A percentile compares a stretch with the other conserved stretches of the same genome.
These are phyloP conservation scores for Kodamaea fukazawae DNA, from an alignment of 805 yeast species.

Conservation along the genomic window DNA sequence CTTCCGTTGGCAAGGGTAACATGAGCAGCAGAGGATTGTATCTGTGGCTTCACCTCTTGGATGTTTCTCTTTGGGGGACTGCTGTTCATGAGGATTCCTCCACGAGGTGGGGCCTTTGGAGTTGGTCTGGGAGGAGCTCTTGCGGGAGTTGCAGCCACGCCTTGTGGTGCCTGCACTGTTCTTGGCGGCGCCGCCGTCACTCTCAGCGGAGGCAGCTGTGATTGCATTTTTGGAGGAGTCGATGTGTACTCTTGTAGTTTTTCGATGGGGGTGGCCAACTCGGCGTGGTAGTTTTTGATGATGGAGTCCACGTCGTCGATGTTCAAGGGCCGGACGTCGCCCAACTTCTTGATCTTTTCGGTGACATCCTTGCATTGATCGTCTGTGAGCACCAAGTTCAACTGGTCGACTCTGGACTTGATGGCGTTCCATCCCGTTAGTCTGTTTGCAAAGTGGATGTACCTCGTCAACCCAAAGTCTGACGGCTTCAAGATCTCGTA, in stretches of 20 bases:
- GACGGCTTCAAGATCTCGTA: slow-evolving; percentile 57
- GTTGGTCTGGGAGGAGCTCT: background rate
- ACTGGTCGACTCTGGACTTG: slow-evolving; percentile 58
- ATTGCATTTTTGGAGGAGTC: no score
- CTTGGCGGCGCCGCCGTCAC: no score
- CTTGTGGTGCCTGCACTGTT: background rate
- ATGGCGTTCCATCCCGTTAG: slow-evolving; percentile 65
- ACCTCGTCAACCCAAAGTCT: slow-evolving; percentile 60
- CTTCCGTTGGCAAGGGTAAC: no score
- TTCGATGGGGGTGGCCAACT: slow-evolving; percentile 26
- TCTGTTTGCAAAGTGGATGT: slow-evolving; percentile 59
- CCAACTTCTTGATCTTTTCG: slow-evolving; percentile 52
- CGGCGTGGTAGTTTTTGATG: slow-evolving; percentile 53
- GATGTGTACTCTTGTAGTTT: no score
- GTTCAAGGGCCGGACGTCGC: slow-evolving; percentile 58
- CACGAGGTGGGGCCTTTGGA: background rate
- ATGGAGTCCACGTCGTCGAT: slow-evolving; percentile 62
- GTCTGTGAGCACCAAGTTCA: slow-evolving; percentile 53
- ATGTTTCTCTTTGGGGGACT: no score
- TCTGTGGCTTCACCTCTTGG: no score
- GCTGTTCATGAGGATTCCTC: no score
- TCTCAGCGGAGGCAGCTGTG: slow-evolving; percentile 1
- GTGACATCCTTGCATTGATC: slow-evolving; percentile 59
- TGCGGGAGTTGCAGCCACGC: background rate
- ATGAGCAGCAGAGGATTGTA: no score